These are phyloP conservation scores for Sporothrix pseudoabietina DNA, from an alignment of 2,329 filamentous ascomycete species.

Conservation along the genomic window DNA sequence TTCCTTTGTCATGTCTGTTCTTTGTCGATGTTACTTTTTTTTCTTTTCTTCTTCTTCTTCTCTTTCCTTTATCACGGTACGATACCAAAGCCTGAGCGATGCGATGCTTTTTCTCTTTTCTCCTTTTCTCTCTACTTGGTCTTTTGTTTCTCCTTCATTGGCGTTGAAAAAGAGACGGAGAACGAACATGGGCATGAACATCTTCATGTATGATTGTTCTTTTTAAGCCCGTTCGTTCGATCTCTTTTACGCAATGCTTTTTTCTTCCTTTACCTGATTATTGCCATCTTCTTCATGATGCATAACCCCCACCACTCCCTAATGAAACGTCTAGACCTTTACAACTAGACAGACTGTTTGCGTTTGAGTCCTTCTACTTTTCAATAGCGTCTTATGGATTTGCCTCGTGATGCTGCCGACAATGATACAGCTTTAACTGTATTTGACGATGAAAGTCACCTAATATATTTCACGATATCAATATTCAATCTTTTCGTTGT, in stretches of 20 bases:
- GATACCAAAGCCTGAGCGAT: slow-evolving; percentile 17
- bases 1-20: not conserved
- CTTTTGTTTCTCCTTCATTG: not conserved
- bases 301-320: not conserved
- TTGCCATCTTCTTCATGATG: not conserved
- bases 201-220: not conserved
- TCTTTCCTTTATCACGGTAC: slow-evolving; percentile 1
- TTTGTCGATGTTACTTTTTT: not conserved
- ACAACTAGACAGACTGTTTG: slow-evolving; percentile 2
- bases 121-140: not conserved
- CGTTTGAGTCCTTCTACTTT: not conserved
- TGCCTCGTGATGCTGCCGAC: not conserved
- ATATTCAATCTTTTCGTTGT: not conserved
- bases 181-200: not conserved
- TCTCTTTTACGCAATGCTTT: not conserved
- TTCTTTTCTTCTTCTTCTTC: not conserved
- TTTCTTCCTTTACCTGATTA: not conserved
- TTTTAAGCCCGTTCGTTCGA: not conserved
- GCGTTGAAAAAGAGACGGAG: not conserved
- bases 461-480: not conserved
- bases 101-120: not conserved
- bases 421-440: not conserved
- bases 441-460: not conserved
- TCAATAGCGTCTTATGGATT: not conserved
- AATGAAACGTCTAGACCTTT: not conserved